Evolutionary conservation across 2,329 filamentous ascomycete genomes (phyloP), one percentile per base, ranked within the genome.

Genomic region (Aspergillus versicolor): DNA sequence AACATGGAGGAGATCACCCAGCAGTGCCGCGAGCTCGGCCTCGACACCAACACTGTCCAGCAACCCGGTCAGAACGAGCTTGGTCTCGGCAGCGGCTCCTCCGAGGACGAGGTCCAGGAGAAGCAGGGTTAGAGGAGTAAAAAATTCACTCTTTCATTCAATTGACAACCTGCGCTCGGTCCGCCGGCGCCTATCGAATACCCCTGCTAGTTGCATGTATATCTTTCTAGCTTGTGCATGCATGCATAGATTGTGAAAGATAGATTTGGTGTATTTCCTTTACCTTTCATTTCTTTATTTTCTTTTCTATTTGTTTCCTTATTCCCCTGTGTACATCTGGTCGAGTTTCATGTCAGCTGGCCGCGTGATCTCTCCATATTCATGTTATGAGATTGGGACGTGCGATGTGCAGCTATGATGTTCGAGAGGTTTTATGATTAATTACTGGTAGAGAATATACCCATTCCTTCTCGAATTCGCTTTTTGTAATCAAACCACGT

Each of bases 1-100:
- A 61, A 15, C 1, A 54, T 66, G 21, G 62, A 67, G 7, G 58
- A 73, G 61, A 65, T 71, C 24, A 46, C 55, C 40, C 45, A 69
- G 37, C 56, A 67, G 54, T 61, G 66, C 48, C 55, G 46, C 54
- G 63, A 68, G 32, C 59, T 69, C 45, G 65, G 70, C 52, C 54
- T 67, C 47, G 56, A 63, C 55, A 22, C 42, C 40, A 56, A 34
- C 54, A 6, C 13, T 22, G 22, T 21, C 21, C 19, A 2, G 21
- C 21, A 41, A 44, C 22, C 40, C 15, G 12, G n/a, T 7, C 32
- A 47, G 22, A 32, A 37, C n/a, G 51, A 53, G 21, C 32, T 47
- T 22, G 48, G 34, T 19, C 19, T 40, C 41, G 51, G 54, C 54
- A 46, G 41, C 32, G 34, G 41, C 38, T 30, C 27, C 27, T 30